Base-by-base conservation (phyloP, 225 moss, liverwort and hornwort species). In the Marchantia polymorpha region DNA sequence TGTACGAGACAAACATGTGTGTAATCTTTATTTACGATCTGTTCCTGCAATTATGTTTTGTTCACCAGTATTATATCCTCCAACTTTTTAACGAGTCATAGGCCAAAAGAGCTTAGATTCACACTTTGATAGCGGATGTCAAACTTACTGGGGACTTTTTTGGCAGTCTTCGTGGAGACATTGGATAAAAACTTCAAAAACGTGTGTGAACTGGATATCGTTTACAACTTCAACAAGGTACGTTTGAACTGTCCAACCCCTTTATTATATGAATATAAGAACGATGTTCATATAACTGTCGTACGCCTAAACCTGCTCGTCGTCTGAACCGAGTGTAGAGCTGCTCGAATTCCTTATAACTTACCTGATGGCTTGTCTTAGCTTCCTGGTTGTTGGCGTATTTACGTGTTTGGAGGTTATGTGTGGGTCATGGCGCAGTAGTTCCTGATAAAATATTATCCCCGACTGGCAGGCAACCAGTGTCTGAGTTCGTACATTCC, bases 151-250 rank as follows among this genome's bases (percentile, higher is more conserved):
- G 11, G 58, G n/a, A 46, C 48, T 64, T 8, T 51, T 80, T 26
- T 87, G 77, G 89, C 93, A 97, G 97, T 97, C 39, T 97, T 97
- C 85, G 97, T 97, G 78, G 97, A 97, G 87, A 93, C 91, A 9
- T 80, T 97, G 82, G 94, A 97, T 76, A 94, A 92, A 52, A 90
- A 93, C 83, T 97, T 97, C 87, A 94, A 97, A 88, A 93, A 97
- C 83, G 97, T 97, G 19, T 97, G 97, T 80, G 97, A 97, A 55
- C 86, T 97, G 84, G 94, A 97, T 80, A 92, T 97, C 63, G 93
- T 94, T 22, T 87, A 92, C 85, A 97, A 97, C 83, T 97, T 94
- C 61, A 93, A 84, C 68, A 97, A 97, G 94, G 97, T 97, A 77
- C 23, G 64, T 72, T 23, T 25, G 29, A 4, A 53, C 29, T 22